A percentile compares a stretch with the other conserved stretches of the same genome.
These are phyloP conservation scores for Calocybe indica DNA, from an alignment of 768 basidiomycete genomes.

Conservation along the genomic window DNA sequence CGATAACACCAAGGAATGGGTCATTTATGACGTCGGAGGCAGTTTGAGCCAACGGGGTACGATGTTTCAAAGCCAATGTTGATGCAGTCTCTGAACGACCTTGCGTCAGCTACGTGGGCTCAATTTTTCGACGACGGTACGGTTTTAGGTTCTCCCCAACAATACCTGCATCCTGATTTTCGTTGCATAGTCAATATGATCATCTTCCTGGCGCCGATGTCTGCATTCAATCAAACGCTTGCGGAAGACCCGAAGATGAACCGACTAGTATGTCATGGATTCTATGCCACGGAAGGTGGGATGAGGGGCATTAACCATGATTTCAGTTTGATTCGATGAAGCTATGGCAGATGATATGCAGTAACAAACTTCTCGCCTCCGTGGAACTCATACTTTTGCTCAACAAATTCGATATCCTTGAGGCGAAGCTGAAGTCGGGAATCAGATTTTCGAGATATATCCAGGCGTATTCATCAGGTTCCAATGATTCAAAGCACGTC, in stretches of 20 bases:
- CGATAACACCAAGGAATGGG: conserved; percentile 42
- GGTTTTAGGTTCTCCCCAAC: conserved; percentile 4
- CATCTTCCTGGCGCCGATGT: conserved; percentile 63
- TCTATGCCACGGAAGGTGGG: conserved; percentile 1
- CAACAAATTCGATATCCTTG: conserved; percentile 58
- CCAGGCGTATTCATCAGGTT: conserved; percentile 43
- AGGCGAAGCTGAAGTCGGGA: conserved; percentile 45
- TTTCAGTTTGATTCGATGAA: conserved; percentile 47
- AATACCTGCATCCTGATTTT: conserved; percentile 1
- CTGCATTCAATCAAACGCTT: conserved; percentile 59
- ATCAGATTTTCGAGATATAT: conserved; percentile 50
- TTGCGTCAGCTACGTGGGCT: conserved; percentile 51
- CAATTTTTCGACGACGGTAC: conserved; percentile 66
- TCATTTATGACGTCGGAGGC: conserved; percentile 66
- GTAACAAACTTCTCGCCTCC: conserved; percentile 46
- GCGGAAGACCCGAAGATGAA: conserved; percentile 54
- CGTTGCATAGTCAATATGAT: conserved; percentile 47
- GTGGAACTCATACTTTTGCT: conserved; percentile 57
- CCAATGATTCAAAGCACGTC: conserved; percentile 46
- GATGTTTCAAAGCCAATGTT: conserved; percentile 6
- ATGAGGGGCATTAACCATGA: neutral
- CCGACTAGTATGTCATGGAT: conserved; percentile 40
- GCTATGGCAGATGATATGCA: conserved; percentile 56
- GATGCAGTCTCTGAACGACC: neutral
- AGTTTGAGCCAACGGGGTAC: conserved; percentile 49